phyloP scores from a whole-genome alignment of 2,329 filamentous ascomycete species.

The Botrytis fabae region DNA sequence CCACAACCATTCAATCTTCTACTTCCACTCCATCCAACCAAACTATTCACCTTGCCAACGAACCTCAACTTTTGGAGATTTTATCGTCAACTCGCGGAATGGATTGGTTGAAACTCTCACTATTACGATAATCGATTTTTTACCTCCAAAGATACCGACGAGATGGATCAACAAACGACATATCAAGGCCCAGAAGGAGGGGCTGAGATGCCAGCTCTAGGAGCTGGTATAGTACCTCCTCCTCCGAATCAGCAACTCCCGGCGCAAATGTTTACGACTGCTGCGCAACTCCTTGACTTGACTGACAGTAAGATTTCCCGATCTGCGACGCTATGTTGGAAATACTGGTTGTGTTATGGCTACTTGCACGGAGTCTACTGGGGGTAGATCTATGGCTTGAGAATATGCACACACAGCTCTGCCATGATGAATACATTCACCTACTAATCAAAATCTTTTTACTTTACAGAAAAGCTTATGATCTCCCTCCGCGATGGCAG shows the following conservation, averaged over 20 bases:
- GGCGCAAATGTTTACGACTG: slow-evolving; percentile 98
- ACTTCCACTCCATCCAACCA: slow-evolving; percentile 7
- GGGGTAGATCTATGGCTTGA: not conserved
- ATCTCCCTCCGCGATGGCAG: slow-evolving; percentile 88
- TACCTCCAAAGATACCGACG: slow-evolving; percentile 34
- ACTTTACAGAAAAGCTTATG: slow-evolving; percentile 82
- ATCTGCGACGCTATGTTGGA: not conserved
- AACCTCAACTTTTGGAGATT: slow-evolving; percentile 5
- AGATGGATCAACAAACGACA: slow-evolving; percentile 57
- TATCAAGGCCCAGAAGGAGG: slow-evolving; percentile 41
- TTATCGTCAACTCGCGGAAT: slow-evolving; percentile 29
- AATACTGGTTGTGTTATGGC: slow-evolving; percentile 3
- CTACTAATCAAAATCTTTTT: not conserved
- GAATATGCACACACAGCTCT: not conserved
- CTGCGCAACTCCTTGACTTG: slow-evolving; percentile 89
- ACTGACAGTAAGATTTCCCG: slow-evolving; percentile 78
- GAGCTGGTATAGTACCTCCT: slow-evolving; percentile 30
- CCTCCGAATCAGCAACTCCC: slow-evolving; percentile 63
- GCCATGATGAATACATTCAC: slow-evolving; percentile 6
- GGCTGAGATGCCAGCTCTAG: slow-evolving; percentile 28
- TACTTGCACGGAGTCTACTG: slow-evolving; percentile 1
- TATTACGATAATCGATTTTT: slow-evolving; percentile 29
- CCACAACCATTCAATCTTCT: not conserved
- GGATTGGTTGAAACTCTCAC: slow-evolving; percentile 31
- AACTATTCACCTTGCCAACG: slow-evolving; percentile 15